Evolutionary conservation across 192 early-diverging fungal genomes (phyloP).

Genomic region (Coemansia sp.): DNA sequence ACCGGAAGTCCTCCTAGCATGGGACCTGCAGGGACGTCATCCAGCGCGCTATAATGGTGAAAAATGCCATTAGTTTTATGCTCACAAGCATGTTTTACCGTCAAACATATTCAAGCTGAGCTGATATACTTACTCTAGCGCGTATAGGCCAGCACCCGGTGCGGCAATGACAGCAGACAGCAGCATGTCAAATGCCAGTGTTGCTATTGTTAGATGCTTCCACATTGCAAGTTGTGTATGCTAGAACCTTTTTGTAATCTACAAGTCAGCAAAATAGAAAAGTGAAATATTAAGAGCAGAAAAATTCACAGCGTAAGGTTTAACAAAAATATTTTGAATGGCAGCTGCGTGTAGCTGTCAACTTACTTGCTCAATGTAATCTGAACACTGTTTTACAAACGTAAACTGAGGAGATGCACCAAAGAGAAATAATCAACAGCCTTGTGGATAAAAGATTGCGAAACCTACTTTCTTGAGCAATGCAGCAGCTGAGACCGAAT

Average conservation of each 20-base stretch:
- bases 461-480: slow-evolving; percentile 6
- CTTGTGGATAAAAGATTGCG: not conserved
- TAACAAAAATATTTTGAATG: not conserved
- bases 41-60: not conserved
- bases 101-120: not conserved
- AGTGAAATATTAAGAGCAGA: no score
- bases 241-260: not conserved
- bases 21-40: not conserved
- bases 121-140: slow-evolving; percentile 11
- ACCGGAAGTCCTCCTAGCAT: slow-evolving; percentile 36
- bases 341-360: not conserved
- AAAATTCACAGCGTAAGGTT: no score
- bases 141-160: slow-evolving; percentile 8
- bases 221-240: slow-evolving; percentile 27
- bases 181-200: slow-evolving; percentile 39
- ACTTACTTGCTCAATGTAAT: no score
- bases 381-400: not conserved
- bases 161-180: slow-evolving; percentile 13
- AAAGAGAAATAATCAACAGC: not conserved
- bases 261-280: not conserved
- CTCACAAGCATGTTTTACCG: not conserved
- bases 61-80: not conserved
- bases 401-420: not conserved
- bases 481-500: not conserved
- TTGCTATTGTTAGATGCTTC: slow-evolving; percentile 40